Base-by-base conservation (phyloP, 75 land plant species). In the Sequoiadendron giganteum region DNA sequence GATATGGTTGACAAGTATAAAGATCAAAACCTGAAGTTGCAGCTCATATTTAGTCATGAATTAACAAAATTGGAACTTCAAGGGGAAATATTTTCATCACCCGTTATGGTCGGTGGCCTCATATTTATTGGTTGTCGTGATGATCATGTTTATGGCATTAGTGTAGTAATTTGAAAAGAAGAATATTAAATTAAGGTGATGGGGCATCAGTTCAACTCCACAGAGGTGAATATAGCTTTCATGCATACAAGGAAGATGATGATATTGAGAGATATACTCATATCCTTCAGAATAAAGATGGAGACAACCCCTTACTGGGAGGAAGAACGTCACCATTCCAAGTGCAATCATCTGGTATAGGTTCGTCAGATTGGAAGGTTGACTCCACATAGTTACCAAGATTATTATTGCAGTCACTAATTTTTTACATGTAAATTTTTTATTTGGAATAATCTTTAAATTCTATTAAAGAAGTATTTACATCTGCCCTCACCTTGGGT, bases 71-170 rank as follows among this genome's bases (percentile, higher is more conserved):
- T 90, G 32, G 72, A 93, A 36, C 96, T 97, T 8, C 88, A 90
- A 45, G 98, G 93, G 61, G 95, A 95, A 18, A 88, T 97, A 34
- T 97, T 95, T 88, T 97, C 98, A 61, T 95, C 98, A 65, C 97
- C 98, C 39, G 93, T 97, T 38, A 95, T 97, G 97, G 86, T 94
- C 79, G 93, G 94, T 70, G 97, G 98, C 19, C 87, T 91, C 15
- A 91, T 97, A 72, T 97, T 94, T 89, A 94, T 97, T 81, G 98
- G 97, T 79, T 95, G 98, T 84, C 88, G 98, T 13, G 98, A 97
- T 90, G 94, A 97, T 80, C 85, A 91, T 90, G 83, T 97, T 25
- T 92, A 94, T 87, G 92, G 97, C 83, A 70, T 96, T 78, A 54
- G 54, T 4, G 43, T 94, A 18, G 9, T 39, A n/a, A 25, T 47